Percentiles rank a stretch among this genome's conserved stretches.
These are phyloP conservation scores for Coemansia sp. DNA, from an alignment of 192 early-diverging fungal genomes.

Conservation along the genomic window DNA sequence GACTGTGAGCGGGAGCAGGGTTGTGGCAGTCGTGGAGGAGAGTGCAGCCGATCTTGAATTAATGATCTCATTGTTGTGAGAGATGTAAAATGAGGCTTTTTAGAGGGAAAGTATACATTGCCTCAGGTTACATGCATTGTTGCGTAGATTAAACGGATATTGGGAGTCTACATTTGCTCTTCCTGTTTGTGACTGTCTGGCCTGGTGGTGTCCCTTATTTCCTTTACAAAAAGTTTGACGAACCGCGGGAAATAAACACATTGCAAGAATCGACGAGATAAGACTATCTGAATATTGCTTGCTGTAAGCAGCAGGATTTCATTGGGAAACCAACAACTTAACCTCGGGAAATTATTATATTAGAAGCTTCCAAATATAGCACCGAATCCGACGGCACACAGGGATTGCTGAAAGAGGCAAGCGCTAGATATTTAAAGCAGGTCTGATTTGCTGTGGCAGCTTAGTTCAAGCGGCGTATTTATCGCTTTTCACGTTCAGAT, in stretches of 20 bases:
- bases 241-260: neutral
- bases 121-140: neutral
- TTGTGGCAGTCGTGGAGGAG: neutral
- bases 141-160: constrained; percentile 8
- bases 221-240: too few relatives aligned
- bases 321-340: neutral
- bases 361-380: neutral
- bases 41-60: constrained; percentile 9
- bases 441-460: neutral
- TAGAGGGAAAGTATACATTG: neutral
- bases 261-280: neutral
- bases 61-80: neutral
- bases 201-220: too few relatives aligned
- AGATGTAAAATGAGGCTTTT: neutral
- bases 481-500: neutral
- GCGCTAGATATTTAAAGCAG: neutral
- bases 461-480: neutral
- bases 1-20: neutral
- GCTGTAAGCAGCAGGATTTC: neutral
- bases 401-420: too few relatives aligned
- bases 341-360: neutral
- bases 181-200: too few relatives aligned
- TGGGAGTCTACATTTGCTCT: neutral
- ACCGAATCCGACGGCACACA: neutral
- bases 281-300: neutral